Conservation (phyloP, 139 green algal genomes). For the Haematococcus lacustris region DNA sequence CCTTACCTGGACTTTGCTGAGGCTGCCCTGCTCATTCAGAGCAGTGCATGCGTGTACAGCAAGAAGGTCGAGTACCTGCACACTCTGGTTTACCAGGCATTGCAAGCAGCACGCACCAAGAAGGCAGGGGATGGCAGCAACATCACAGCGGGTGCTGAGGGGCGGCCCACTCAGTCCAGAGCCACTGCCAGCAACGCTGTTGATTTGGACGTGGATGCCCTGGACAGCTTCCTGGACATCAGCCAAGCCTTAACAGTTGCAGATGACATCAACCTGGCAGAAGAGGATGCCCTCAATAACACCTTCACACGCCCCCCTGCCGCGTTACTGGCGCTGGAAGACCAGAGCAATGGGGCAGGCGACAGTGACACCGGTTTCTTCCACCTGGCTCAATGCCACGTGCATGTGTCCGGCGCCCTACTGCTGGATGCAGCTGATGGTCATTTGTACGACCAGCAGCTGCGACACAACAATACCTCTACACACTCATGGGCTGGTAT, state of each 20-base stretch:
- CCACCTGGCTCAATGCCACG: conserved; percentile 46
- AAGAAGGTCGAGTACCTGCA: conserved; percentile 87
- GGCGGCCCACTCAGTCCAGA: too few relatives aligned
- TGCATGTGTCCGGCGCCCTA: conserved; percentile 74
- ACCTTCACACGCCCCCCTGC: conserved; percentile 33
- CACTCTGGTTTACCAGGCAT: conserved; percentile 61
- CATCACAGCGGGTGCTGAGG: too few relatives aligned
- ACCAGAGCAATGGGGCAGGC: conserved; percentile 10
- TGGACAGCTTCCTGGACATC: too few relatives aligned
- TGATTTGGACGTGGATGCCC: too few relatives aligned
- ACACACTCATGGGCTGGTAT: too few relatives aligned
- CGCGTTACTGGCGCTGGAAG: conserved; percentile 59
- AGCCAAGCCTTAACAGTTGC: too few relatives aligned
- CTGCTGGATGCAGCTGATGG: conserved; percentile 64
- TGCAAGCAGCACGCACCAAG: conserved; percentile 17
- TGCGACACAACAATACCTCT: too few relatives aligned
- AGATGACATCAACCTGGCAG: conserved; percentile 39
- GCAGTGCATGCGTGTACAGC: conserved; percentile 72
- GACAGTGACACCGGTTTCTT: conserved; percentile 45
- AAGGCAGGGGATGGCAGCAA: too few relatives aligned
- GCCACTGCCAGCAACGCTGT: too few relatives aligned
- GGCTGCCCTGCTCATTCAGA: conserved; percentile 63
- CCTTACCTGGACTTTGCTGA: conserved; percentile 74
- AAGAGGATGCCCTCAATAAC: not conserved
- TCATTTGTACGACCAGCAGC: conserved; percentile 41